Percentiles rank a stretch among this genome's conserved stretches.
These are phyloP conservation scores for Phytopythium kandeliae DNA, from an alignment of 352 stramenopile genomes.

Conservation along the genomic window DNA sequence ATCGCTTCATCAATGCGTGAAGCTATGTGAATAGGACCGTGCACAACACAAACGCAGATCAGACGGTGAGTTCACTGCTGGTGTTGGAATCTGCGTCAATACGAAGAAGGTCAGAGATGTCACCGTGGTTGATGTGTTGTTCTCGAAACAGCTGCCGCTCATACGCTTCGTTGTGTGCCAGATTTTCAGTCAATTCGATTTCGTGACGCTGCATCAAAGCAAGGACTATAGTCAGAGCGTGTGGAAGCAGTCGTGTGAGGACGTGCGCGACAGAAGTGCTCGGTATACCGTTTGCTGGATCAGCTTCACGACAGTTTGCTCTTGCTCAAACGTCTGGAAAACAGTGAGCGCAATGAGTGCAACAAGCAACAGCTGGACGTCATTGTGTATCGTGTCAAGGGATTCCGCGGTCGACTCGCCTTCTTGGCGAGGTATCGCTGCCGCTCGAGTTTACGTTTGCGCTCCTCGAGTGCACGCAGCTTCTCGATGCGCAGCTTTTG, in stretches of 20 bases:
- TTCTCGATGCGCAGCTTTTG: slow-evolving; percentile 45
- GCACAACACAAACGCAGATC: not conserved
- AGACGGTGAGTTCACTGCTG: not conserved
- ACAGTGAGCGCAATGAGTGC: not conserved
- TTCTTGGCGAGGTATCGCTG: slow-evolving; percentile 68
- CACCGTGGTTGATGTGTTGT: slow-evolving; percentile 48
- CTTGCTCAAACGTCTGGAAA: slow-evolving; percentile 71
- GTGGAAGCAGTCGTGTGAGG: no score
- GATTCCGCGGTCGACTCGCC: no score
- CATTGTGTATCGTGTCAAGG: no score
- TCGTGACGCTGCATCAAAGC: slow-evolving; percentile 41
- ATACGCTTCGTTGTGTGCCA: slow-evolving; percentile 73
- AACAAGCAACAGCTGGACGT: no score
- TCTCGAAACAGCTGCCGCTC: slow-evolving; percentile 55
- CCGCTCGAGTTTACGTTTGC: slow-evolving; percentile 66
- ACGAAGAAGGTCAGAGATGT: not conserved
- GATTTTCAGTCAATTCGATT: slow-evolving; percentile 61
- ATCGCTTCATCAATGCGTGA: slow-evolving; percentile 57
- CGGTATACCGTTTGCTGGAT: slow-evolving; percentile 58
- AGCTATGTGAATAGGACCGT: slow-evolving; percentile 16
- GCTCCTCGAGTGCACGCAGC: slow-evolving; percentile 59
- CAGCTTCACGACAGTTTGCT: slow-evolving; percentile 60
- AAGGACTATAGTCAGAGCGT: no score
- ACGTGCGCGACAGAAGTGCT: not conserved
- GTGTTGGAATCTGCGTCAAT: not conserved